Evolutionary conservation across 345 rosid genomes (phyloP).

Genomic region (Lepidium aucheri): DNA sequence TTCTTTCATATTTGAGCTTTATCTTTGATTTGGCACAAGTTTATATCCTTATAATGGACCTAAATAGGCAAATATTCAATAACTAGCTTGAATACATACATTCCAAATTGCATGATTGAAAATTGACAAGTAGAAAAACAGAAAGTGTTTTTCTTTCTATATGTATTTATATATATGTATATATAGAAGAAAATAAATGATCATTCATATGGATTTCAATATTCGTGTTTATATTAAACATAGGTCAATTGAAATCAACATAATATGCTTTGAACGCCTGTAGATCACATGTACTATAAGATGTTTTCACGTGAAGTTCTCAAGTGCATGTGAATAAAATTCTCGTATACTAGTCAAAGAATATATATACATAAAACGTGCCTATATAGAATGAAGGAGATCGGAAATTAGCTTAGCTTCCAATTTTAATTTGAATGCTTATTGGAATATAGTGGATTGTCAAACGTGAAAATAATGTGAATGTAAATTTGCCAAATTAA

Average conservation of each 20-base stretch:
- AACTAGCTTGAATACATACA: conserved; percentile 1
- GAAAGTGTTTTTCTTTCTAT: not conserved
- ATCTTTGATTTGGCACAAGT: not conserved
- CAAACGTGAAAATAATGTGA: not conserved
- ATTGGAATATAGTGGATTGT: not conserved
- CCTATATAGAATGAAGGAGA: not conserved
- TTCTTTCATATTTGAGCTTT: conserved; percentile 3
- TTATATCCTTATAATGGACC: not conserved
- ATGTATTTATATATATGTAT: not conserved
- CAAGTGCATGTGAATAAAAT: conserved; percentile 12
- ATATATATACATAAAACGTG: not conserved
- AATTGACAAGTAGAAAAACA: not conserved
- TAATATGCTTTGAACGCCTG: not conserved
- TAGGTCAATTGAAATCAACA: not conserved
- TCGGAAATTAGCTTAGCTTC: not conserved
- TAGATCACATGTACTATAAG: not conserved
- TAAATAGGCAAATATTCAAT: not conserved
- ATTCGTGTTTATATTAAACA: not conserved
- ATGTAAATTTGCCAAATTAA: conserved; percentile 2
- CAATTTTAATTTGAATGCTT: not conserved
- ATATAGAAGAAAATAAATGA: not conserved
- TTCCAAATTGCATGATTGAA: not conserved
- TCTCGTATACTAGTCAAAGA: not conserved
- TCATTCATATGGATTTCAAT: not conserved
- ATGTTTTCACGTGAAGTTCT: conserved; percentile 5